Base-by-base conservation (phyloP, 768 basidiomycete species). In the Gloeophyllum trabeum region DNA sequence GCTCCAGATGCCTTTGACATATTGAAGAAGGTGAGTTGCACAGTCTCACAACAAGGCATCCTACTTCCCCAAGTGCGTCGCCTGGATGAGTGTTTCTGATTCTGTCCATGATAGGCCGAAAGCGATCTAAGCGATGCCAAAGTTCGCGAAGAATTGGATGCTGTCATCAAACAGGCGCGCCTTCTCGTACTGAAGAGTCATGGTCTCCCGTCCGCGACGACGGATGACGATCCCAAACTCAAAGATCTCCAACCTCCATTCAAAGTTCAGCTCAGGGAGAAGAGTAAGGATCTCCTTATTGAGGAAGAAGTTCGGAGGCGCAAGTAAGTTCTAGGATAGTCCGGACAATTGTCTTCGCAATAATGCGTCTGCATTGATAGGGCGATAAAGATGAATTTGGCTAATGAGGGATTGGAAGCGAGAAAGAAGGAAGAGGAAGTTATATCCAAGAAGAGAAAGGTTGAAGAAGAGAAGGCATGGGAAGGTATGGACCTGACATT, bases 1-100 rank as follows among this genome's bases (percentile, higher is more conserved):
- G 87, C 89, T 40, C 82, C 89, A 52, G 89, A 96, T 62, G 92
- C 92, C 1, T 96, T 96, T 57, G 91, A 94, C 60, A 55, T 90
- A 24, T 70, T 96, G 37, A 96, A 96, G 69, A 94, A 96, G 77
- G 89, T 85, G 62, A 48, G 7, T 12, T 37, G 4, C 19, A 16
- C 14, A 39, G 5, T 30, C 24, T 26, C 20, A 37, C 20, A 32
- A 16, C 16, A 10, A 16, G 10, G 28, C 28, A 10, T 10, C 28
- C 10, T 10, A 32, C 28, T 16, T 32, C 10, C 10, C 36, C 36
- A 10, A 10, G 36, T 10, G 28, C 1, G 20, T 20, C 16, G 28
- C 28, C 10, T 30, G 16, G 7, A 30, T 30, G 28, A 7, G 28
- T 16, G 28, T 16, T 24, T 4, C 19, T 25, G n/a, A 21, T 19